Evolutionary conservation across 345 rosid genomes (phyloP), one percentile per base, ranked within the genome.

Genomic region (Balakata baccata): DNA sequence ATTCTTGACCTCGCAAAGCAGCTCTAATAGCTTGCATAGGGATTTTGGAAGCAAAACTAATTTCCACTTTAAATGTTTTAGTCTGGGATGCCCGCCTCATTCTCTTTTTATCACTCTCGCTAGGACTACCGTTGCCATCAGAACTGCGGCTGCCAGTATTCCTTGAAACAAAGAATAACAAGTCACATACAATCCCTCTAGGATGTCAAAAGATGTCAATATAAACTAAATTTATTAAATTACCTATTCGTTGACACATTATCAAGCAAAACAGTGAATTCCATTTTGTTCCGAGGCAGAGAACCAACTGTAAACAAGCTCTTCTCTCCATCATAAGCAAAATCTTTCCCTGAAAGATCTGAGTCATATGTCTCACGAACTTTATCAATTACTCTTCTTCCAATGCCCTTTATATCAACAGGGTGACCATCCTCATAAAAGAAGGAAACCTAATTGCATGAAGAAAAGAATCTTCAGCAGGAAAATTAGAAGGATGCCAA

Each of bases 11-110:
- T 22, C 85, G 86, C 67, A 90, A 52, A 6, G 99, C 98, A 73
- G 84, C 85, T 10, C 86, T 87, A 74, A 95, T 89, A 41, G 98
- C 88, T 51, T 87, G 92, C 89, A 92, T 87, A 6, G 98, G 95
- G 60, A 94, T 92, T 80, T 87, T 88, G 0, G 91, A 87, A 49
- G 97, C 97, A 83, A 72, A 92, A 72, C 84, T 87, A 10, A 92
- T 87, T 75, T 89, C 93, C 66, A 94, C 98, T 73, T 78, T 82
- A 58, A 79, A 87, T 23, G 91, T 81, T 78, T 90, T 94, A 9
- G 98, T 81, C 8, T 74, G 86, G 68, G 63, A 81, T 0, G 85
- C 88, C 1, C 97, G 85, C 65, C 83, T 76, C 61, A 85, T 45
- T 75, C 98, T 84, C 86, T 94, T 94, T 39, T 81, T 80, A 11